Percentiles rank a stretch among this genome's conserved stretches.
phyloP scores from a whole-genome alignment of 2,329 filamentous ascomycete genomes.

The Microsporum canis region DNA sequence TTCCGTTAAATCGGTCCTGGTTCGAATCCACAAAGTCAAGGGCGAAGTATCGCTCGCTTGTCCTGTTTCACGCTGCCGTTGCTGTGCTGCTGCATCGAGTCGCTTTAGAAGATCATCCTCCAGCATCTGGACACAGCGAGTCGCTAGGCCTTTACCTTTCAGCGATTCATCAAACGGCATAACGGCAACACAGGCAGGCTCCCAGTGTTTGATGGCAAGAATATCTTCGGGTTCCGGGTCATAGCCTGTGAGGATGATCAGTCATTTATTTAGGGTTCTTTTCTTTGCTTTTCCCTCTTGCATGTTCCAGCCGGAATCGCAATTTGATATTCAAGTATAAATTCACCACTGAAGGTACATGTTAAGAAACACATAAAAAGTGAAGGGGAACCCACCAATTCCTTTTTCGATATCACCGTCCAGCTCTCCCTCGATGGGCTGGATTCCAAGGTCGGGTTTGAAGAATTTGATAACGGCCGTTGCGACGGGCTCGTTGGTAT shows the following conservation, averaged over 20 bases:
- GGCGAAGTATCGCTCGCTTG: background rate
- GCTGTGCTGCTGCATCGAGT: background rate
- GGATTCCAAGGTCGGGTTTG: slow-evolving; percentile 3
- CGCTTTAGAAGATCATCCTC: slow-evolving; percentile 8
- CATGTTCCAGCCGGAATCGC: background rate
- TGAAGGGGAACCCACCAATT: background rate
- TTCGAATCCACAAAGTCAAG: slow-evolving; percentile 11
- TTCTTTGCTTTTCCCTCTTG: background rate
- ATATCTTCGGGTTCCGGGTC: slow-evolving; percentile 8
- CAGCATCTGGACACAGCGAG: slow-evolving; percentile 5
- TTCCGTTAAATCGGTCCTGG: slow-evolving; percentile 3
- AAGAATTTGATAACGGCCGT: slow-evolving; percentile 10
- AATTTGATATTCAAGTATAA: background rate
- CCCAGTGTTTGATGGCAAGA: slow-evolving; percentile 10
- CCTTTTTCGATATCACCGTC: background rate
- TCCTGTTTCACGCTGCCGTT: background rate
- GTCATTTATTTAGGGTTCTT: no score
- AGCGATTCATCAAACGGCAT: slow-evolving; percentile 8
- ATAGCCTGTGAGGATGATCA: slow-evolving; percentile 6
- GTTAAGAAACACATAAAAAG: background rate
- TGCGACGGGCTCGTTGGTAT: slow-evolving; percentile 7
- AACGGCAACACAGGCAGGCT: slow-evolving; percentile 9
- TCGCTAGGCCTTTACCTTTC: slow-evolving; percentile 7
- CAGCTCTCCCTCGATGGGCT: background rate
- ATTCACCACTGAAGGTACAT: background rate